Base-by-base conservation (phyloP, 2,329 filamentous ascomycete species). In the Cercospora sp. region DNA sequence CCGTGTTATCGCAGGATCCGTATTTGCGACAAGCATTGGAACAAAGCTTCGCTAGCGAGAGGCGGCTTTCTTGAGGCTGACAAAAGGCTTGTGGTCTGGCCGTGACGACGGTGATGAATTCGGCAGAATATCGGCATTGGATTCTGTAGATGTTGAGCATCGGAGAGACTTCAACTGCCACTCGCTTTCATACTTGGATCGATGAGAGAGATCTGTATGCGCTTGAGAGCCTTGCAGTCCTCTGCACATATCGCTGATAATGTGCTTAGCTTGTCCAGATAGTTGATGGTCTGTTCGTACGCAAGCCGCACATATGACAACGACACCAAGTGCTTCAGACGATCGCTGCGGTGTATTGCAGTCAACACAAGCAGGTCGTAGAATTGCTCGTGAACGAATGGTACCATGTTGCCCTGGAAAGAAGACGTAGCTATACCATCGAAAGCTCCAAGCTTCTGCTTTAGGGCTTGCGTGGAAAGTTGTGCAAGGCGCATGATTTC, bases 371-470 rank as follows among this genome's bases (percentile, higher is more conserved):
- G 83, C 73, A 97, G 86, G 76, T 97, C 97, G 65, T 93, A 93
- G 83, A 95, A 97, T 91, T 97, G 94, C 2, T 92, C 93, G 84
- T 97, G 93, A 69, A 92, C 90, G 18, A 93, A 92, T 79, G 96
- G 96, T 16, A 97, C 88, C 75, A 97, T 31, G 28, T 57, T 97
- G n/a, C 94, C 97, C 61, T 97, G 89, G 53, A 97, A 90, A 82
- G 86, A 66, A 86, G 89, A 74, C 10, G 59, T 36, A 36, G 16
- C 28, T 83, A 90, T 77, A 85, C 91, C 83, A 76, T 90, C 86
- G 77, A 97, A 97, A 1, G 92, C 91, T 64, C 87, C 86, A 0
- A 94, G 97, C 77, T 93, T 97, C 76, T 90, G 85, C 48, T 96
- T 88, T 1, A 95, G 87, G 5, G 92, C 91, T 60, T 88, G 82